Base-by-base conservation (phyloP, 192 early-diverging fungal genomes). In the Allomyces macrogynus region DNA sequence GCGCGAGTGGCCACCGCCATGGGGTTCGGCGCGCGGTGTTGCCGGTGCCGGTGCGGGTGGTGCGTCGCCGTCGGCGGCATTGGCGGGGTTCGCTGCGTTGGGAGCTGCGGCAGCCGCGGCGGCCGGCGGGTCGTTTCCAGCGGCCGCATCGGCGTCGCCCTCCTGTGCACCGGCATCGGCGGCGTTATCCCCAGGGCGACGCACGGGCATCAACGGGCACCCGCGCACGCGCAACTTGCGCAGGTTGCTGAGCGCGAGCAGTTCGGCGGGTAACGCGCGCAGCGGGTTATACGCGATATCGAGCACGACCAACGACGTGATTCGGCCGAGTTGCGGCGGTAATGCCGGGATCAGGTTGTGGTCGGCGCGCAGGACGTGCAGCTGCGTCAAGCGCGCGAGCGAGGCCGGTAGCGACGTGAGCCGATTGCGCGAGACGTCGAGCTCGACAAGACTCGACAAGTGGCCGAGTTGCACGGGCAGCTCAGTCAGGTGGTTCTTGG, bases 261-360 rank as follows among this genome's bases (percentile, higher is more conserved):
- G 49, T 57, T 57, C 49, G 49, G 26, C 62, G 4, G 69, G 69
- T 11, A 70, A 62, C 65, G 32, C 43, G 10, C 60, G 60, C 16
- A 70, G 18, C 25, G 10, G 18, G 66, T 70, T 70, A 5, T 24
- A 9, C 14, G 61, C 63, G 22, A 70, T 8, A 26, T 67, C 65
- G 18, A 70, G 69, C 0, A 63, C 60, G 24, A 67, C 22, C 11
- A 70, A 63, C 23, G 65, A 18, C 25, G 25, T 23, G 65, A 61
- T 25, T 4, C 26, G 27, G 23, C 64, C 68, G 16, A 69, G 16
- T 23, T 66, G 62, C 16, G 24, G 65, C 20, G 69, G 69, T 24
- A 70, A 49, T 23, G 57, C 11, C 23, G 22, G 10, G 18, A 70
- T 43, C 18, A 65, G 61, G 40, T 70, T 70, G 49, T n/a, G 49